phyloP scores from a whole-genome alignment of 495 filamentous ascomycete species.

The Trypethelium eluteriae region DNA sequence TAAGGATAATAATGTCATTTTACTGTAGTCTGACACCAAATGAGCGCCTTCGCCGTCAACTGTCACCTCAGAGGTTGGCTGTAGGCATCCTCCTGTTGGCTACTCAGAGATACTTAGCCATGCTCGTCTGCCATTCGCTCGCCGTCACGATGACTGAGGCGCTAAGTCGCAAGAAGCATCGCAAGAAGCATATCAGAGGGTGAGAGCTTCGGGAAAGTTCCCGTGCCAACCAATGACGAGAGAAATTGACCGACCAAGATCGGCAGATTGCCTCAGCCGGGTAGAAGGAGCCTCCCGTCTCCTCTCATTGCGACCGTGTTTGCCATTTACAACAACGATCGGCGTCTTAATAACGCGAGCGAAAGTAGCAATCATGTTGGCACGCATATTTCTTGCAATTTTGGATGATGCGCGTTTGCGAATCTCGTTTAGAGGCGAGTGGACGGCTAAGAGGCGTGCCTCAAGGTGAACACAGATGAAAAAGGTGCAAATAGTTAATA shows the following conservation, averaged over 20 bases:
- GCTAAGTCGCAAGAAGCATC: not conserved
- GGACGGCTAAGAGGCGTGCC: too few species aligned
- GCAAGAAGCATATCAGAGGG: too few species aligned
- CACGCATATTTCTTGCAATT: not conserved
- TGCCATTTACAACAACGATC: not conserved
- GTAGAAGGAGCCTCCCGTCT: not conserved
- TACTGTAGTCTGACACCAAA: too few species aligned
- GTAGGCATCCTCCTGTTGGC: not conserved
- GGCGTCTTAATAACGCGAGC: not conserved
- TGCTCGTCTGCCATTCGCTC: not conserved
- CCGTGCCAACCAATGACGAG: constrained; percentile 2
- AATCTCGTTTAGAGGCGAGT: not conserved
- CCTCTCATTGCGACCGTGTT: not conserved
- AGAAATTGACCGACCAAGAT: not conserved
- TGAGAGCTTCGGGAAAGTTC: not conserved
- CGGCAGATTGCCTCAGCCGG: constrained; percentile 7
- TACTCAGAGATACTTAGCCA: not conserved
- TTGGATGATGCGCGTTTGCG: not conserved
- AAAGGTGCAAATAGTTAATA: too few species aligned
- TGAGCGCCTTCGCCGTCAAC: too few species aligned
- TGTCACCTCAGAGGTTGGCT: too few species aligned
- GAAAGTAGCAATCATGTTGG: not conserved
- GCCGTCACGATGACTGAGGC: not conserved
- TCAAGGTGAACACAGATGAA: too few species aligned
- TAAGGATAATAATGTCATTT: too few species aligned